phyloP scores from a whole-genome alignment of 306 rosid species.

The Gillenia trifoliata region DNA sequence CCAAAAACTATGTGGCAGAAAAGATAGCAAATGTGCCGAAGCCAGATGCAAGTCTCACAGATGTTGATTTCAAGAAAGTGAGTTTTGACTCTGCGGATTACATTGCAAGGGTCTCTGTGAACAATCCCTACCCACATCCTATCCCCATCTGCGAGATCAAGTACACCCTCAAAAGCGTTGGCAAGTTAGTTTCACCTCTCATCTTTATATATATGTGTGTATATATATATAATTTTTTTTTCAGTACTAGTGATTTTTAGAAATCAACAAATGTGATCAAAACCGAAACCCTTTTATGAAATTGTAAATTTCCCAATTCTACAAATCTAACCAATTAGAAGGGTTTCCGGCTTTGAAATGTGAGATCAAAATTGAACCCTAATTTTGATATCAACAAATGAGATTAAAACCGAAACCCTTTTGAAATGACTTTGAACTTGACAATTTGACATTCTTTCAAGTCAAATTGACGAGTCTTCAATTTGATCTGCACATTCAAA shows the following conservation, averaged over 20 bases:
- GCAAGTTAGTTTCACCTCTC: constrained; percentile 24
- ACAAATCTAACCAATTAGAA: neutral
- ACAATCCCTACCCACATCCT: constrained; percentile 50
- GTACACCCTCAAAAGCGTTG: constrained; percentile 70
- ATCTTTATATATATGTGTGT: too few relatives aligned
- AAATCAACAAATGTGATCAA: neutral
- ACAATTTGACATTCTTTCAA: neutral
- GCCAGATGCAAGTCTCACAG: constrained; percentile 62
- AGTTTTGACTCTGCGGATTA: constrained; percentile 50
- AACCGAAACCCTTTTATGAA: neutral
- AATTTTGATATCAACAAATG: neutral
- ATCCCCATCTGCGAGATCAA: constrained; percentile 69
- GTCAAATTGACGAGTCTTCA: neutral
- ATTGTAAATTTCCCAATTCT: neutral
- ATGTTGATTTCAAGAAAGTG: constrained; percentile 59
- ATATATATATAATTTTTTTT: too few relatives aligned
- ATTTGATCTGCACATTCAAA: neutral
- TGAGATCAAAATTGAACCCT: neutral
- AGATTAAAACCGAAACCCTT: neutral
- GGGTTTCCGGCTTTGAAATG: neutral
- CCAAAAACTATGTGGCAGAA: constrained; percentile 56
- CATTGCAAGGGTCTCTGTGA: constrained; percentile 51
- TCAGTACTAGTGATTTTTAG: neutral
- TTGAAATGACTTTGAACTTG: neutral
- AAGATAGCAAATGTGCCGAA: constrained; percentile 49